Base-by-base conservation (phyloP, 2,329 filamentous ascomycete genomes). In the Acrodontium crateriforme region DNA sequence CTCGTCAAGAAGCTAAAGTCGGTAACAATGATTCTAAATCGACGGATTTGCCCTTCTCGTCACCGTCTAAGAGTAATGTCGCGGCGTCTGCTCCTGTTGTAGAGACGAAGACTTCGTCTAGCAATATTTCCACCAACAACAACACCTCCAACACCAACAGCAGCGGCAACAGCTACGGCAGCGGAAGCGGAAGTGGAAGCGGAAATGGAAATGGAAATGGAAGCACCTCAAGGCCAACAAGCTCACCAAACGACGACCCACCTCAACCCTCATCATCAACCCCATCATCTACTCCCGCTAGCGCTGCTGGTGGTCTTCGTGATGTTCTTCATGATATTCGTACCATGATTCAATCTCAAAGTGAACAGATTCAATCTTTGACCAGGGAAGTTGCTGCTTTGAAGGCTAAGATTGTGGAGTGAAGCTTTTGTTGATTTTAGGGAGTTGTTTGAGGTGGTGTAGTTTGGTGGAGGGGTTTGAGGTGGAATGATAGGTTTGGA, bases 381-480 rank as follows among this genome's bases (percentile, higher is more conserved):
- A 78, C 70, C 27, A 68, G 79, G 16, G 81, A 91, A 54, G 75
- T 92, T 9, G 82, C 89, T 49, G 67, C 69, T 10, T 64, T 94
- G 42, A 92, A 91, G 69, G 72, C 72, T 55, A 21, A 16, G 18
- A 15, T 11, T 9, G 27, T 21, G 4, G 12, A 14, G 17, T 21
- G 18, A n/a, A n/a, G n/a, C n/a, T n/a, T n/a, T n/a, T n/a, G n/a
- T n/a, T n/a, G n/a, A n/a, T n/a, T n/a, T n/a, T n/a, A 21, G 26
- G 8, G 8, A 24, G 12, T 8, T 9, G 12, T 7, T 9, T 8
- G 8, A 8, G 8, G 22, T 24, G 22, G 8, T 24, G 8, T 8
- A 9, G 12, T 12, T 24, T 8, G 8, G 8, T 8, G 18, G 21
- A n/a, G 6, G 21, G 14, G n/a, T n/a, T 11, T 7, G 21, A 11